Evolutionary conservation across 2,329 filamentous ascomycete genomes (phyloP).

Genomic region (Kalaharituber pfeilii): DNA sequence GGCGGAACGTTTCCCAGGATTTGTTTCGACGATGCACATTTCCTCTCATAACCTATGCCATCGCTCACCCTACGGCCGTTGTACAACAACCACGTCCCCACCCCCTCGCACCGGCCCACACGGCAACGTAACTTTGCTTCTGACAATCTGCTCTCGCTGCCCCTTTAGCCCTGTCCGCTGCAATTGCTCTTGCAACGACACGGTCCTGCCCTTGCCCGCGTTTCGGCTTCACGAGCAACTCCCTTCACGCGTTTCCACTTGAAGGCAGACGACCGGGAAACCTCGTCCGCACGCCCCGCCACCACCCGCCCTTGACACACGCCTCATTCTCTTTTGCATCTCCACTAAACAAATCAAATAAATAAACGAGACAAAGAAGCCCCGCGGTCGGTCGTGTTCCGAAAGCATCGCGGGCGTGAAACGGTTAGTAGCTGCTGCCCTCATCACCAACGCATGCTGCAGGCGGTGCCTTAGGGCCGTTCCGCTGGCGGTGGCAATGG

Average conservation of each 20-base stretch:
- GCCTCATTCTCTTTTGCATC: no score
- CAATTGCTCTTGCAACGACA: neutral
- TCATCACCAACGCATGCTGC: neutral
- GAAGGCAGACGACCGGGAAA: neutral
- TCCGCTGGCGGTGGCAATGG: neutral
- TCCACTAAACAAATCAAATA: no score
- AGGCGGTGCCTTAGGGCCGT: neutral
- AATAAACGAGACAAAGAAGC: no score
- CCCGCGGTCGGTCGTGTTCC: neutral
- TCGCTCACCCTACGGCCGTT: no score
- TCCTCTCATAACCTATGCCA: no score
- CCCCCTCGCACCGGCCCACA: no score
- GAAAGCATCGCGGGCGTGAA: neutral
- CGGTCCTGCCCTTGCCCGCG: neutral
- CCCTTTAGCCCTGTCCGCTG: neutral
- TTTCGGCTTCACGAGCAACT: neutral
- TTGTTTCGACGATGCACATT: no score
- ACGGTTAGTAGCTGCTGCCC: neutral
- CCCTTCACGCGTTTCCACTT: neutral
- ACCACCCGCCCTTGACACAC: neutral
- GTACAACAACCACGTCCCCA: no score
- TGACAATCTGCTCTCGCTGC: neutral
- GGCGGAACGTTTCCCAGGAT: no score
- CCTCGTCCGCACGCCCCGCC: neutral
- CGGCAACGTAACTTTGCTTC: no score